phyloP scores from a whole-genome alignment of 352 stramenopile genomes.

The Pythium volutum region DNA sequence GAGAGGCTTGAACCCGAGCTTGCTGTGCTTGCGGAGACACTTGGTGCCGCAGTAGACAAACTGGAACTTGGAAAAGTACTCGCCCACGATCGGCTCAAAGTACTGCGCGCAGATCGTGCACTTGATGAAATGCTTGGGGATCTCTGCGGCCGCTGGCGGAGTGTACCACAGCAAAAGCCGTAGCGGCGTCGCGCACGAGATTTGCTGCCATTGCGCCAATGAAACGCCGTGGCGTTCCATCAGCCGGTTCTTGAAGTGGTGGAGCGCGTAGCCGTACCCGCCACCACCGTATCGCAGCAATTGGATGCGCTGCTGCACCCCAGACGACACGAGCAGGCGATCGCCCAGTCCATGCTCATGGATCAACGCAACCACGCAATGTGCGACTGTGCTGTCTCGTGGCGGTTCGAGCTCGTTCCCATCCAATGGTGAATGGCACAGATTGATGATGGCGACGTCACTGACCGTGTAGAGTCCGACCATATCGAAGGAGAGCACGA shows the following conservation, averaged over 20 bases:
- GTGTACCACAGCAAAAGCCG: slow-evolving; percentile 61
- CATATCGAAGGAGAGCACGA: slow-evolving; percentile 62
- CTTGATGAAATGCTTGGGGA: slow-evolving; percentile 70
- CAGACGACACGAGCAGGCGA: slow-evolving; percentile 64
- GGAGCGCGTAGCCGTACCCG: slow-evolving; percentile 58
- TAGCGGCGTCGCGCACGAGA: slow-evolving; percentile 44
- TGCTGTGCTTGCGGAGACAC: slow-evolving; percentile 73
- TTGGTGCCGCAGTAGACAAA: slow-evolving; percentile 84
- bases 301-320: slow-evolving; percentile 61
- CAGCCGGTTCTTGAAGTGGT: slow-evolving; percentile 46
- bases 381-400: slow-evolving; percentile 39
- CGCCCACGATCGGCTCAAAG: slow-evolving; percentile 82
- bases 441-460: slow-evolving; percentile 44
- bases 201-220: slow-evolving; percentile 35
- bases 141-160: slow-evolving; percentile 40
- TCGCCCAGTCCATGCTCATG: slow-evolving; percentile 19
- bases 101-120: slow-evolving; percentile 69
- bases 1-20: slow-evolving; percentile 42
- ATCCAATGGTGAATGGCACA: neutral
- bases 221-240: slow-evolving; percentile 30
- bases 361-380: slow-evolving; percentile 35
- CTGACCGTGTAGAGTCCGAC: slow-evolving; percentile 63
- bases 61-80: slow-evolving; percentile 86
- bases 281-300: slow-evolving; percentile 67
- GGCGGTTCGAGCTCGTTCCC: slow-evolving; percentile 27